Base-by-base conservation (phyloP, 805 yeast species). In the Teunomyces pallodes region DNA sequence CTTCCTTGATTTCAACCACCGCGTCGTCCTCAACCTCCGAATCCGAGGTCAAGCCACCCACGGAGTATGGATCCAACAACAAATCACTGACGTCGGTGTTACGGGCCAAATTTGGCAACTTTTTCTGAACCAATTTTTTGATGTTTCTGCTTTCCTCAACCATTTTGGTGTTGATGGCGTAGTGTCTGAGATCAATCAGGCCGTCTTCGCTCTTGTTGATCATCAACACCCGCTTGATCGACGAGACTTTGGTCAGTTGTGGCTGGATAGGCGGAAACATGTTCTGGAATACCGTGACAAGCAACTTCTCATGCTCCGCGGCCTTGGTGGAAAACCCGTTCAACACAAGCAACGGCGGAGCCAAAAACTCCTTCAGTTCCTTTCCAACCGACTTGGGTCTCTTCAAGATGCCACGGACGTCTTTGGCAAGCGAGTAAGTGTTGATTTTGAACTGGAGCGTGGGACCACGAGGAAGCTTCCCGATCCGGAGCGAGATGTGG, bases 251-350 rank as follows among this genome's bases (percentile, higher is more conserved):
- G 14, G 95, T 87, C 48, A 74, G 70, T 54, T 89, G 89, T 3
- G 97, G 97, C 50, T 90, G 86, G 55, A 94, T 85, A 16, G 99
- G 89, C 5, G 99, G 99, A 66, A 92, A 89, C 82, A 94, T 83
- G 70, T 90, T 90, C 69, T 94, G 99, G 71, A 94, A 89, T 73
- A 90, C 83, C 3, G 97, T 88, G 28, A 95, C 82, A 48, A 90
- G 65, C 52, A 92, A 76, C 58, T 90, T 88, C 65, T 92, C 98
- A 55, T 84, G 83, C 32, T 81, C 78, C 32, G 75, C 80, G 45
- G 77, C 74, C 36, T 88, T 85, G 47, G 85, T 84, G 35, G 74
- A 72, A 64, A 94, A 94, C n/a, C 96, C 96, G 67, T 94, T 92
- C 76, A 94, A 75, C 2, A 94, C 98, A 53, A 94, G 72, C 56